Conservation (phyloP, 2,329 filamentous ascomycete species). For the Sarocladiaceae sp. region DNA sequence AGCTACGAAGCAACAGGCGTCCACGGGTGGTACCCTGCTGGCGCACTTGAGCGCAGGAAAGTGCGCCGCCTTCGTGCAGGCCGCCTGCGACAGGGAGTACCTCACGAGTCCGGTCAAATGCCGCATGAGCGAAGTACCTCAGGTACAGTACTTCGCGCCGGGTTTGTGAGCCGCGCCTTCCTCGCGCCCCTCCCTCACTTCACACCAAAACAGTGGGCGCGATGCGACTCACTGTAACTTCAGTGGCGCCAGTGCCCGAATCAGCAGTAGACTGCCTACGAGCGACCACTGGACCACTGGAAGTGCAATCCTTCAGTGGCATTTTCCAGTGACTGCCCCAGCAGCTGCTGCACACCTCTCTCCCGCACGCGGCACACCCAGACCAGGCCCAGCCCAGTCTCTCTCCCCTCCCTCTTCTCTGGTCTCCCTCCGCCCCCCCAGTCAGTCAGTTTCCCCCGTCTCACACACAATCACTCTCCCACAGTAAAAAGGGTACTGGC, state of each 20-base stretch:
- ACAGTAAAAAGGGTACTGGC: constrained; percentile 60
- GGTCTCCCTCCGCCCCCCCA: constrained; percentile 6
- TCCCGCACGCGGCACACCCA: constrained; percentile 9
- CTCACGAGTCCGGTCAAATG: not conserved
- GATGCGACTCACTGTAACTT: not conserved
- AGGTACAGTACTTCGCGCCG: constrained; percentile 7
- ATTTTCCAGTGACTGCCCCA: not conserved
- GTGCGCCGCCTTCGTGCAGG: not conserved
- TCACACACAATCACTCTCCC: constrained; percentile 55
- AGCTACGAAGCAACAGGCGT: not conserved
- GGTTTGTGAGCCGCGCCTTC: not conserved
- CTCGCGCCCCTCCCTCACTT: not conserved
- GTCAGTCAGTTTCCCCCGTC: constrained; percentile 13
- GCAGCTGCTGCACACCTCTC: constrained; percentile 8
- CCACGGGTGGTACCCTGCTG: not conserved
- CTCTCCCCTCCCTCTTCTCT: not conserved
- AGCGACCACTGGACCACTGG: not conserved
- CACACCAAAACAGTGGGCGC: not conserved
- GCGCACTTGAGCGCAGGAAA: too few species aligned
- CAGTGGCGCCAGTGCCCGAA: not conserved
- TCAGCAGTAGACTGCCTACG: not conserved
- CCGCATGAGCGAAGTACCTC: constrained; percentile 5
- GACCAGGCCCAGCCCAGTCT: constrained; percentile 8
- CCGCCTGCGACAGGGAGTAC: constrained; percentile 1
- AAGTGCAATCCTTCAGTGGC: too few species aligned